phyloP scores from a whole-genome alignment of 148 eudicot genomes.

The Polygonum maritimum region DNA sequence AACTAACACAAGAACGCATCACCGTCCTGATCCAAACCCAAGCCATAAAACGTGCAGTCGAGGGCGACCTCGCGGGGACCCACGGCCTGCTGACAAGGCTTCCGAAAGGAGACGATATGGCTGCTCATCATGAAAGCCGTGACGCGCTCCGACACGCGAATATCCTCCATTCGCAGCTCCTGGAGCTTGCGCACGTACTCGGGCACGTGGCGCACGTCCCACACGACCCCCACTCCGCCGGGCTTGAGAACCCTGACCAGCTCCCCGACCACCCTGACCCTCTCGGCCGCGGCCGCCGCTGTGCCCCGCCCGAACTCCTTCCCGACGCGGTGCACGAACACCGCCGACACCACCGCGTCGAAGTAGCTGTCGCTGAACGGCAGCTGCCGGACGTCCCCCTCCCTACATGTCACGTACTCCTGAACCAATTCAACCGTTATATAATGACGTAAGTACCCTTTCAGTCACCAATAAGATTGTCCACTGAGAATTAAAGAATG shows the following conservation, averaged over 20 bases:
- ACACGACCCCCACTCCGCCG: conserved; percentile 78
- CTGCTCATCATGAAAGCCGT: conserved; percentile 83
- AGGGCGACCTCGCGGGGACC: conserved; percentile 54
- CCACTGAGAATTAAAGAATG: no score
- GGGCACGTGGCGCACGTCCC: conserved; percentile 84
- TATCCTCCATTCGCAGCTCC: conserved; percentile 75
- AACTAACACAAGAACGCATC: not conserved
- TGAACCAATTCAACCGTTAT: conserved; percentile 16
- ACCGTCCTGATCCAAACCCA: conserved; percentile 19
- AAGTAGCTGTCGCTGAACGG: conserved; percentile 73
- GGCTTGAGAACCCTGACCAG: conserved; percentile 67
- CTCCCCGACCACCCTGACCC: conserved; percentile 67
- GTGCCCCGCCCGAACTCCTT: conserved; percentile 53
- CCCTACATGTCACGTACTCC: conserved; percentile 85
- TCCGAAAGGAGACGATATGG: conserved; percentile 70
- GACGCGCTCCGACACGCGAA: conserved; percentile 70
- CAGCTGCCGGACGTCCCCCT: conserved; percentile 67
- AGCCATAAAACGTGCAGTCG: conserved; percentile 69
- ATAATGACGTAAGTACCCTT: no score
- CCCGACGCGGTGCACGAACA: conserved; percentile 54
- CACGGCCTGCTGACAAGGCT: conserved; percentile 50
- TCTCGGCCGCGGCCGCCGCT: conserved; percentile 64
- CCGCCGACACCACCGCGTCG: conserved; percentile 82
- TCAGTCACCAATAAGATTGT: no score
- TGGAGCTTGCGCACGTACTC: conserved; percentile 63